Evolutionary conservation across 768 basidiomycete genomes (phyloP), one percentile per base, ranked within the genome.

Genomic region (Dictyophora rubrovolvata): DNA sequence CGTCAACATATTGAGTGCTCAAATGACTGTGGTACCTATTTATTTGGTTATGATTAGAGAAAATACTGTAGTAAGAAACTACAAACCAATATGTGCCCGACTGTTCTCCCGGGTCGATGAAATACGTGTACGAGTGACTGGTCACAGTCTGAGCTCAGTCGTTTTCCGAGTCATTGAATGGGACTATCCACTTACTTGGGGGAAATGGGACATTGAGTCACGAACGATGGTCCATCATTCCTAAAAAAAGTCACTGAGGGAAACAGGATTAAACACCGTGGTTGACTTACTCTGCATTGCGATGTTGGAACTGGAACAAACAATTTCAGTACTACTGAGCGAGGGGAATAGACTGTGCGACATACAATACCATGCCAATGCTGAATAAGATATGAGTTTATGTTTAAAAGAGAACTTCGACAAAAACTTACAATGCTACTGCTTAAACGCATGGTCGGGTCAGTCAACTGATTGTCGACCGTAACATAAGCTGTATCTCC

Each of bases 381-480:
- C 56, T 57, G n/a, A 21, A 55, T 2, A 0, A 23, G 5, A 57
- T 12, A 22, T 57, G 5, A 57, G 42, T 21, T 11, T 11, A 9
- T 49, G 7, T n/a, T 5, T 4, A 2, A 33, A 55, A 2, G 28
- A 28, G 28, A 28, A 28, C 28, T 28, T 28, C 7, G 28, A 28
- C 28, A 28, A 28, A 28, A n/a, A 18, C 77, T 62, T 35, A 81
- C 81, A 33, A 83, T 75, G 34, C 75, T 78, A 10, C 83, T 84
- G 5, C 68, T 70, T 48, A 71, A 72, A 33, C 75, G 61, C 81
- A 83, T 80, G 0, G 75, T 69, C 0, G 66, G 66, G 35, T 82
- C 76, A 1, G 67, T 71, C 22, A 82, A 67, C n/a, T 63, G 20
- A 60, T 83, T 75, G 10, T 72, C 61, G 21, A 83, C 78, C 46